A percentile compares a stretch with the other conserved stretches of the same genome.
Evolutionary conservation across 2,329 filamentous ascomycete genomes (phyloP).

Genomic region (Acephala macrosclerotiorum): DNA sequence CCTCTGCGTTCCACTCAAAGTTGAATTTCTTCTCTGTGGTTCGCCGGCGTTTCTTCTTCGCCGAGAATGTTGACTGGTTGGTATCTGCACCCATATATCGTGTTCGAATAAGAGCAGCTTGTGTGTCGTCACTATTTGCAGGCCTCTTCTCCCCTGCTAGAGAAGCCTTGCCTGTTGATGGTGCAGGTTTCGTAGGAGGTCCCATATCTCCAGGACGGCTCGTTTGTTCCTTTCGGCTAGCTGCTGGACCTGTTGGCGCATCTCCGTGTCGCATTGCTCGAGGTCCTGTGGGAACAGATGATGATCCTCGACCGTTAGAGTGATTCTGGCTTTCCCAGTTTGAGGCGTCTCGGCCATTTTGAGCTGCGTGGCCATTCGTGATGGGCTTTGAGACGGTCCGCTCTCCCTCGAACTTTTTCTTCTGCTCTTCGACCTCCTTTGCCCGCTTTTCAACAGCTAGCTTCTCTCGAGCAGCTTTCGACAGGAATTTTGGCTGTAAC

Average conservation of each 20-base stretch:
- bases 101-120: slow-evolving; percentile 77
- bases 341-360: slow-evolving; percentile 33
- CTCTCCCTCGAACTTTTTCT: slow-evolving; percentile 52
- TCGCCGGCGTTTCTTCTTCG: slow-evolving; percentile 92
- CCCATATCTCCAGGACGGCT: slow-evolving; percentile 32
- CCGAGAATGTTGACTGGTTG: slow-evolving; percentile 88
- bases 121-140: slow-evolving; percentile 63
- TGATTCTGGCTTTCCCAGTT: background rate
- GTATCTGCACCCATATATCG: slow-evolving; percentile 92
- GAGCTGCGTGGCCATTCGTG: slow-evolving; percentile 35
- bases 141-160: slow-evolving; percentile 47
- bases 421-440: slow-evolving; percentile 73
- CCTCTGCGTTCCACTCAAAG: slow-evolving; percentile 95
- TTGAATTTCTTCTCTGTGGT: slow-evolving; percentile 98
- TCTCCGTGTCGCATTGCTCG: slow-evolving; percentile 66
- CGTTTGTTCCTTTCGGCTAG: slow-evolving; percentile 35
- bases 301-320: slow-evolving; percentile 36
- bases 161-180: slow-evolving; percentile 40
- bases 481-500: slow-evolving; percentile 78
- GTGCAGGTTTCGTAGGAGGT: slow-evolving; percentile 41
- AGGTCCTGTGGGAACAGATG: slow-evolving; percentile 72
- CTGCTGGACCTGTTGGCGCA: slow-evolving; percentile 54
- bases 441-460: slow-evolving; percentile 79
- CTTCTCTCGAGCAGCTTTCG: slow-evolving; percentile 82
- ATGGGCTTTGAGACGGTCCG: slow-evolving; percentile 31